Conservation (phyloP, 2,329 filamentous ascomycete genomes). For the Phaeosphaeriaceae sp. region DNA sequence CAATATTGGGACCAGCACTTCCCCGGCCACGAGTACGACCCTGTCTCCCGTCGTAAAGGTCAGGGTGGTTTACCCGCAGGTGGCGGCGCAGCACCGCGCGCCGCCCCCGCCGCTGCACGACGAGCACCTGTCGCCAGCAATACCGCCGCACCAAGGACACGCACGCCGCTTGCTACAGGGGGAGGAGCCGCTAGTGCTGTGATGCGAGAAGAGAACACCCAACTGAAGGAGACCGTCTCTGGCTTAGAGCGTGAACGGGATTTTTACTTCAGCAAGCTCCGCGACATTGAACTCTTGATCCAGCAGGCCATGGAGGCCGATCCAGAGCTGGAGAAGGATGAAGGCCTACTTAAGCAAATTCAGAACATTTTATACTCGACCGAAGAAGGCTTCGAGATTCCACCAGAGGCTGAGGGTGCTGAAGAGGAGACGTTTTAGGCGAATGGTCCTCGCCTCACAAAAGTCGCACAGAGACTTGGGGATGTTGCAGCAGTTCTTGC, state of each 20-base stretch:
- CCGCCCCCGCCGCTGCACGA: conserved; percentile 58
- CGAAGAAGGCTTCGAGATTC: conserved; percentile 84
- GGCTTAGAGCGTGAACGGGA: conserved; percentile 95
- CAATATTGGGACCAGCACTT: conserved; percentile 98
- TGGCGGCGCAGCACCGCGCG: conserved; percentile 54
- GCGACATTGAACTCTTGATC: conserved; percentile 93
- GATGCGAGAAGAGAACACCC: conserved; percentile 82
- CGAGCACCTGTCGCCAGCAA: conserved; percentile 51
- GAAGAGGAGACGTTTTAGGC: conserved; percentile 69
- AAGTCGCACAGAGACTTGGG: conserved; percentile 6
- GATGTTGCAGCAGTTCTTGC: conserved; percentile 9
- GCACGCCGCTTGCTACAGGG: conserved; percentile 48
- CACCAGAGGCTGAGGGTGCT: conserved; percentile 74
- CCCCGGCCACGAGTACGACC: conserved; percentile 96
- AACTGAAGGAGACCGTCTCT: conserved; percentile 92
- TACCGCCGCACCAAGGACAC: conserved; percentile 49
- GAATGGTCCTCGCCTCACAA: conserved; percentile 5
- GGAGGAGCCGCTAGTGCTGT: conserved; percentile 70
- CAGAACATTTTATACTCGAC: conserved; percentile 97
- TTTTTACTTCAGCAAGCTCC: conserved; percentile 98
- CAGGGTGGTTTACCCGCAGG: conserved; percentile 64
- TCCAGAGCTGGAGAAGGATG: conserved; percentile 91
- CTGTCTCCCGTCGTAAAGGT: conserved; percentile 82
- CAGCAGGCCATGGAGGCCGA: conserved; percentile 93
- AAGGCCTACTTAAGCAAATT: conserved; percentile 92